These are phyloP conservation scores for Cutaneotrichosporon sp. DNA, from an alignment of 1,284 basidiomycete genomes.

Conservation along the genomic window DNA sequence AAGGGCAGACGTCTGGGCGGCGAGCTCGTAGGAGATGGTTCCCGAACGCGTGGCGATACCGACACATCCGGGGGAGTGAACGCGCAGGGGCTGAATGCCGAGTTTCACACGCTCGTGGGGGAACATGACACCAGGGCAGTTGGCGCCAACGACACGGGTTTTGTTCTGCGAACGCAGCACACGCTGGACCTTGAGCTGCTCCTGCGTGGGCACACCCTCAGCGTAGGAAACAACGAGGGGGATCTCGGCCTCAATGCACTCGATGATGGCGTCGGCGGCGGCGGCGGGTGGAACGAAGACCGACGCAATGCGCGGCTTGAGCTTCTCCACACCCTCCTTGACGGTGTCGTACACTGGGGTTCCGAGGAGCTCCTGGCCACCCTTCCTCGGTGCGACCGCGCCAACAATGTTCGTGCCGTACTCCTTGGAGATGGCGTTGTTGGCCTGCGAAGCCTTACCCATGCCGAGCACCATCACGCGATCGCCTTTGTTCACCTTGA, in stretches of 20 bases:
- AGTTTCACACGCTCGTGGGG: constrained; percentile 88
- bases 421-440: constrained; percentile 40
- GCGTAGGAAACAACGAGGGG: constrained; percentile 88
- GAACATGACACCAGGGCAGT: constrained; percentile 88
- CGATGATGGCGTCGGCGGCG: constrained; percentile 85
- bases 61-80: constrained; percentile 84
- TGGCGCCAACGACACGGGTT: constrained; percentile 77
- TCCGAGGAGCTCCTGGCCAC: constrained; percentile 81
- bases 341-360: constrained; percentile 87
- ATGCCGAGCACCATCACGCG: constrained; percentile 76
- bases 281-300: constrained; percentile 17
- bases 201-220: constrained; percentile 69
- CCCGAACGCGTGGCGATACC: constrained; percentile 92
- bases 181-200: constrained; percentile 65
- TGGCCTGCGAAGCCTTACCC: constrained; percentile 22
- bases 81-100: constrained; percentile 93
- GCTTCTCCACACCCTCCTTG: constrained; percentile 59
- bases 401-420: constrained; percentile 89
- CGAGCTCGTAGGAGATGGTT: constrained; percentile 71
- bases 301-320: constrained; percentile 18
- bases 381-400: constrained; percentile 90
- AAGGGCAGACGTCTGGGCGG: constrained; percentile 85
- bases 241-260: constrained; percentile 91
- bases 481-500: constrained; percentile 82
- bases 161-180: constrained; percentile 85